Conservation (phyloP, 148 eudicot species). For the Fagopyrum tataricum region DNA sequence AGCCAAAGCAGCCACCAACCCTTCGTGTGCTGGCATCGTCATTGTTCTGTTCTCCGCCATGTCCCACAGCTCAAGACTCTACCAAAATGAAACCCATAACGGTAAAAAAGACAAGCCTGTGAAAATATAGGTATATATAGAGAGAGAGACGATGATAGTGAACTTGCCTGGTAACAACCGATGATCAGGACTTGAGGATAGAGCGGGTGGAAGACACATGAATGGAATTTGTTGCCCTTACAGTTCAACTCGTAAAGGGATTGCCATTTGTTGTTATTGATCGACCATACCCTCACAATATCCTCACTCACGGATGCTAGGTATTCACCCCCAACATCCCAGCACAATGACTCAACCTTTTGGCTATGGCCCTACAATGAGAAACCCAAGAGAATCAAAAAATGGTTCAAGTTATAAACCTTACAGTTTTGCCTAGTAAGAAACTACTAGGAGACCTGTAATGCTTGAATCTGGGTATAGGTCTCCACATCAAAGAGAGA, state of each 20-base stretch:
- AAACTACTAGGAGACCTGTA: slow-evolving; percentile 37
- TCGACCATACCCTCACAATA: slow-evolving; percentile 49
- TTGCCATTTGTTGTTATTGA: slow-evolving; percentile 24
- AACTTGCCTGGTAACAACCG: slow-evolving; percentile 61
- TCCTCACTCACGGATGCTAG: slow-evolving; percentile 62
- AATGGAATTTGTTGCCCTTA: slow-evolving; percentile 45
- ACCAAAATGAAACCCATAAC: background rate
- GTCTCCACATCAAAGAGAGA: slow-evolving; percentile 77
- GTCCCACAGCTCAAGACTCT: slow-evolving; percentile 59
- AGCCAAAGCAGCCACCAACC: slow-evolving; percentile 16
- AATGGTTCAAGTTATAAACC: background rate
- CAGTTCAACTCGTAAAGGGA: slow-evolving; percentile 13
- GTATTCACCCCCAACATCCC: slow-evolving; percentile 58
- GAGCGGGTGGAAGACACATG: slow-evolving; percentile 59
- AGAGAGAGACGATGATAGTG: no score
- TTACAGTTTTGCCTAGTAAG: background rate
- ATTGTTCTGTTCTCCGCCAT: slow-evolving; percentile 15
- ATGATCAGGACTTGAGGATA: slow-evolving; percentile 42
- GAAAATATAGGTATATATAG: background rate
- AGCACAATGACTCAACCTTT: slow-evolving; percentile 41
- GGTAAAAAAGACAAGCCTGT: background rate
- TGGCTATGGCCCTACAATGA: slow-evolving; percentile 42
- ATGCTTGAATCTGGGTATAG: slow-evolving; percentile 49
- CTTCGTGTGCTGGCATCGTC: slow-evolving; percentile 16
- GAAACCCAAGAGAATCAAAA: slow-evolving; percentile 12